These are phyloP conservation scores for Mycena leptocephala DNA, from an alignment of 768 basidiomycete species.

Conservation along the genomic window DNA sequence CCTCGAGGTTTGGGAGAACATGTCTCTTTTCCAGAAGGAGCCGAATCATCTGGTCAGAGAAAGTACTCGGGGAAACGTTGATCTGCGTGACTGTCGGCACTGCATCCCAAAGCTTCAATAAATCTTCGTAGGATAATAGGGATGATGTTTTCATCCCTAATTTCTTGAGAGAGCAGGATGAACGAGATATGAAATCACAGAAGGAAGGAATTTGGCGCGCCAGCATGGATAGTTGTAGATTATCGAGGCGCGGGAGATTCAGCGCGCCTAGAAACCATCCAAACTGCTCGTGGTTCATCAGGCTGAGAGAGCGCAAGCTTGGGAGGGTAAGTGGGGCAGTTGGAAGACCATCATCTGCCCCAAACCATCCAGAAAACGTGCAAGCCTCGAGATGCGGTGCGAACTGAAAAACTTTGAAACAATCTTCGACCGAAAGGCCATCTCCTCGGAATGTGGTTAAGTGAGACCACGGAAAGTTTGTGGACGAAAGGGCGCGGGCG, in stretches of 20 bases:
- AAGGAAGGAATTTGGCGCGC: conserved; percentile 3
- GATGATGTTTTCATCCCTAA: not conserved
- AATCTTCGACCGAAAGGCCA: not conserved
- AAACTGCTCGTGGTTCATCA: not conserved
- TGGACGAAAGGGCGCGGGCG: not conserved
- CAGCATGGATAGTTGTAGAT: not conserved
- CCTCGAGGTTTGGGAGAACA: not conserved
- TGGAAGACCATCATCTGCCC: not conserved
- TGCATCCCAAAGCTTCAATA: not conserved
- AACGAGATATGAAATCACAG: not conserved
- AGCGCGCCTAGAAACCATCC: not conserved
- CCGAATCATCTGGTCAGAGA: not conserved
- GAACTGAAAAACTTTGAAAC: not conserved
- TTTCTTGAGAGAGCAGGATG: not conserved
- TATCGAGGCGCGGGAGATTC: not conserved
- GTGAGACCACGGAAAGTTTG: not conserved
- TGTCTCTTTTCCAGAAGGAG: not conserved
- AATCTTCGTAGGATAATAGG: not conserved
- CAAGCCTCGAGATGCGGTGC: not conserved
- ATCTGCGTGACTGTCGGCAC: not conserved
- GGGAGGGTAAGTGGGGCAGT: not conserved
- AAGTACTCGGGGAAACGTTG: not conserved
- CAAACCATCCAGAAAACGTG: conserved; percentile 2
- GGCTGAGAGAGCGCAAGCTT: not conserved
- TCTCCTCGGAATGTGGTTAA: not conserved